Evolutionary conservation across 2,329 filamentous ascomycete species (phyloP), one percentile per base, ranked within the genome.

Genomic region (Alternaria brassicae): DNA sequence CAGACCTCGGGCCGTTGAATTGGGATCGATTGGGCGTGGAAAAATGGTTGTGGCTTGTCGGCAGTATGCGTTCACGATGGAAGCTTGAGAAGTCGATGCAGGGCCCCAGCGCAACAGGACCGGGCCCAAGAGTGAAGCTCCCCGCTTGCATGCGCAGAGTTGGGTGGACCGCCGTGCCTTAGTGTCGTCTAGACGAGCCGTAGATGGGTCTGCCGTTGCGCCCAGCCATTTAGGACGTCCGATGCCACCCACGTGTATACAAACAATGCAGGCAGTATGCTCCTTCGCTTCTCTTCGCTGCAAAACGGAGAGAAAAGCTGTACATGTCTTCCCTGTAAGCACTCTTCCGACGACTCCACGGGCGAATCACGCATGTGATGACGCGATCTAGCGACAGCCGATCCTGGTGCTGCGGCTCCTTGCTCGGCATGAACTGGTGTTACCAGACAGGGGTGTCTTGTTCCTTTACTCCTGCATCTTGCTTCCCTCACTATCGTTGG

Each of bases 201-300:
- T 41, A 61, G 42, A 66, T 51, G 55, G 58, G 47, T 36, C 48
- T 45, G 45, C 45, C 56, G 51, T 56, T 50, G 57, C 58, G 55
- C 42, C 60, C 53, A 58, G 55, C 68, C 67, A 71, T 63, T 63
- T 55, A 61, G 58, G 61, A 63, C 48, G 60, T 50, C 56, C 51
- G 56, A 55, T 21, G 56, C 49, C 44, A 28, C 42, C 50, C 62
- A 62, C 68, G 68, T 67, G 68, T 70, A 62, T 57, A 52, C 44
- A 37, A 44, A 45, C 32, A 25, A 27, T 49, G 45, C 39, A 48
- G 50, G 42, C 44, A 47, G 57, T n/a, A 45, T 53, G 40, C 19
- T 55, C 58, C 58, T 58, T 40, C 55, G 48, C 54, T 52, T 52
- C 25, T 56, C 53, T 55, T 40, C 55, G 48, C 54, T 54, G 54